Base-by-base conservation (phyloP, 345 rosid genomes). In the Syzygium aromaticum region DNA sequence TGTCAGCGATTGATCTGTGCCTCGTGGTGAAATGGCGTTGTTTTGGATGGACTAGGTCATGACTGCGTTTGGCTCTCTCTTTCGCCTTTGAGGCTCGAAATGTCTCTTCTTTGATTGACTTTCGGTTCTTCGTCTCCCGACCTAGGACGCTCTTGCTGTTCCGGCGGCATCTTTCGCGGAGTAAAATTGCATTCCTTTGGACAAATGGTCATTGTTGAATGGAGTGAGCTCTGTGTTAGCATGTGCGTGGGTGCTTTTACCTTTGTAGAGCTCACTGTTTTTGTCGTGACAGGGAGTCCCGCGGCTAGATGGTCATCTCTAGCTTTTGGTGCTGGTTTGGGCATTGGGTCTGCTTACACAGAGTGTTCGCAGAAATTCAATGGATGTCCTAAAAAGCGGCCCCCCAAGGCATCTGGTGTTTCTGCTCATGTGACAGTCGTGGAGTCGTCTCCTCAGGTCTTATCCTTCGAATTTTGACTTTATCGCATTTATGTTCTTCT, bases 281-380 rank as follows among this genome's bases (percentile, higher is more conserved):
- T 28, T 64, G 3, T 87, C 8, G 12, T 80, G 22, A 40, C 88
- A 98, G 99, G 99, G 94, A 95, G 94, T 89, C 99, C 98, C 11
- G 95, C 88, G 86, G 91, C 94, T 57, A 95, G 98, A 77, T 95
- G 98, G 99, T 97, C 98, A 27, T 91, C 98, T 63, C 90, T 98
- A 85, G 98, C 99, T 30, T 95, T 98, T 80, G 99, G 99, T 90
- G 98, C 99, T 87, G 99, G 99, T 73, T 85, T 95, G 56, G 99
- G 99, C 78, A 91, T 96, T 91, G 99, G 99, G 53, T 96, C 99
- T 77, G 98, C 99, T 12, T 96, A 94, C 89, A 87, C 95, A 0
- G 99, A 96, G 53, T 96, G 98, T 88, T 91, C 94, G 90, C 96
- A 80, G 78, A 83, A 91, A 78, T 96, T 96, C 87, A 88, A 91